A percentile compares a stretch with the other conserved stretches of the same genome.
These are phyloP conservation scores for Grosmannia serpens DNA, from an alignment of 2,329 filamentous ascomycete genomes.

Conservation along the genomic window DNA sequence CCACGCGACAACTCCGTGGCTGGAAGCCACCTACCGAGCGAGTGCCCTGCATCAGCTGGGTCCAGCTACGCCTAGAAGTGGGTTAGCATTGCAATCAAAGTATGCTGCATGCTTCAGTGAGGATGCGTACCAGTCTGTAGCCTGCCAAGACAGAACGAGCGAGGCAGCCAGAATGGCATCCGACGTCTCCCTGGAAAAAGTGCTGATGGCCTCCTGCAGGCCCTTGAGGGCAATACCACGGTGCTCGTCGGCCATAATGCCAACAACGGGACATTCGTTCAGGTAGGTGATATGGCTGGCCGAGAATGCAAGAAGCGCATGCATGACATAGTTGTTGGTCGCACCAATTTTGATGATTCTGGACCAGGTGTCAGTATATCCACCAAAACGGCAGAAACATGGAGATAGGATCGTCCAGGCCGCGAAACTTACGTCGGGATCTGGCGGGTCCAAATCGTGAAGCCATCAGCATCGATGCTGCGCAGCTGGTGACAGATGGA, in stretches of 20 bases:
- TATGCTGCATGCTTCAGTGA: no score
- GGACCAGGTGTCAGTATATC: not conserved
- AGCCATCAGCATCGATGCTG: slow-evolving; percentile 63
- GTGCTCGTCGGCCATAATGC: slow-evolving; percentile 82
- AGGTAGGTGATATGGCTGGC: slow-evolving; percentile 88
- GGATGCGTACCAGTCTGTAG: slow-evolving; percentile 69
- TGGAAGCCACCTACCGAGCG: slow-evolving; percentile 54
- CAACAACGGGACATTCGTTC: slow-evolving; percentile 72
- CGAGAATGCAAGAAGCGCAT: slow-evolving; percentile 84
- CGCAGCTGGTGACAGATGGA: slow-evolving; percentile 76
- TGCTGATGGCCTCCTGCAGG: slow-evolving; percentile 73
- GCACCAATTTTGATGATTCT: slow-evolving; percentile 76
- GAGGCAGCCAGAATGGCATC: slow-evolving; percentile 89
- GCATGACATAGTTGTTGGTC: slow-evolving; percentile 82
- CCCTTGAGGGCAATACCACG: slow-evolving; percentile 77
- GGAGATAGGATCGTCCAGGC: no score
- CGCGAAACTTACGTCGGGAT: slow-evolving; percentile 65
- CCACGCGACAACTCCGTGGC: not conserved
- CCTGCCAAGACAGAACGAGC: slow-evolving; percentile 88
- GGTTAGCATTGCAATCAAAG: slow-evolving; percentile 16
- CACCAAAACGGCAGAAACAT: no score
- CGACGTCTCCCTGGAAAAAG: slow-evolving; percentile 75
- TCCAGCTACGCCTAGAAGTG: slow-evolving; percentile 70
- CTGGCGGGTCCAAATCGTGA: slow-evolving; percentile 86
- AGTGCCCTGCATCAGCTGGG: slow-evolving; percentile 81